These are phyloP conservation scores for Purshia tridentata DNA, from an alignment of 306 rosid genomes.

Conservation along the genomic window DNA sequence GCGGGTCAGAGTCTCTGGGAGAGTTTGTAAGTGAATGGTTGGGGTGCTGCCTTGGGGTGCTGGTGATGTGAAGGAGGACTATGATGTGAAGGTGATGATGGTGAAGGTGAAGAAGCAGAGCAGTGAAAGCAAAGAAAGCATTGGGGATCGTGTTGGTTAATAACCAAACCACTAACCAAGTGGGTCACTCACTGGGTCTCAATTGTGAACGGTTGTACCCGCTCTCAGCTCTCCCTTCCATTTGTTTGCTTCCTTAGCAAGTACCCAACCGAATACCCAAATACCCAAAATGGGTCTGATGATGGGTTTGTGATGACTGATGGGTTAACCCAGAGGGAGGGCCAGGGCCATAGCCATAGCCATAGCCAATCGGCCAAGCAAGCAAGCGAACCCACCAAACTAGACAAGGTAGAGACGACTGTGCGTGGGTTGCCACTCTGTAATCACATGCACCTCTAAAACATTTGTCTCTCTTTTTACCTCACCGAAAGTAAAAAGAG, in stretches of 20 bases:
- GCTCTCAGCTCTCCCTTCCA: not conserved
- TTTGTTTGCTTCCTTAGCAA: conserved; percentile 18
- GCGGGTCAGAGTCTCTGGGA: conserved; percentile 1
- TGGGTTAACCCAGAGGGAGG: not conserved
- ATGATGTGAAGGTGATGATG: conserved; percentile 6
- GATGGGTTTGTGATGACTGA: not conserved
- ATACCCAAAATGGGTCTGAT: not conserved
- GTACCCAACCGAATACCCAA: conserved; percentile 1
- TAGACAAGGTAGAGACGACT: not conserved
- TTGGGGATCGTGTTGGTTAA: not conserved
- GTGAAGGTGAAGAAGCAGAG: conserved; percentile 30
- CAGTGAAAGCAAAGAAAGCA: conserved; percentile 33
- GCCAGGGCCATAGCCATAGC: not conserved
- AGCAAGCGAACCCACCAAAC: conserved; percentile 2
- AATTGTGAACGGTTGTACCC: conserved; percentile 12
- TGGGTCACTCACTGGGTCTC: conserved; percentile 18
- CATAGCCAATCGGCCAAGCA: not conserved
- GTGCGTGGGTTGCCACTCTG: conserved; percentile 4
- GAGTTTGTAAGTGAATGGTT: not conserved
- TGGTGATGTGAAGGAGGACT: not conserved
- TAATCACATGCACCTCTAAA: not conserved
- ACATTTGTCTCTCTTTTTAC: not conserved
- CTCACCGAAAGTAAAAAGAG: conserved; percentile 17
- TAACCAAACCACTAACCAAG: not conserved
- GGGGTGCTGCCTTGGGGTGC: conserved; percentile 7